Evolutionary conservation across 495 filamentous ascomycete species (phyloP), one percentile per base, ranked within the genome.

Genomic region (Acidiella bohemica): DNA sequence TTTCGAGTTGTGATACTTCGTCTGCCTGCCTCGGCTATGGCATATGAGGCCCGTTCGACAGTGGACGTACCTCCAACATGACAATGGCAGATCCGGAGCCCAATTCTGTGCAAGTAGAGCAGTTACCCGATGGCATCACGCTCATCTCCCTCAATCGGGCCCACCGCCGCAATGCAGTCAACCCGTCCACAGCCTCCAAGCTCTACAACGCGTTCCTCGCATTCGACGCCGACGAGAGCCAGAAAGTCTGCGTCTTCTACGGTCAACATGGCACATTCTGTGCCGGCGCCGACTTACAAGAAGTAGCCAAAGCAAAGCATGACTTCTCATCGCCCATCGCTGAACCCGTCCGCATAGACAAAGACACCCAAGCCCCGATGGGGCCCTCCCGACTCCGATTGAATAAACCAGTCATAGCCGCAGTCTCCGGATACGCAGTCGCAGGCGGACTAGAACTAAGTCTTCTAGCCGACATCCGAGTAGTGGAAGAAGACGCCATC

Each of bases 371-470:
- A 22, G 35, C 21, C 3, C 66, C 64, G 2, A 67, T 70, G 53
- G 64, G 65, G 1, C 67, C 67, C 3, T 66, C 66, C 3, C 45
- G 67, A 2, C 49, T 68, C 18, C 54, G 53, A 20, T 14, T 54
- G 8, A 38, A 29, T 5, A 54, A 54, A 31, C 67, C 65, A 0
- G 42, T 68, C 5, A 68, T 71, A 39, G 45, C 50, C 20, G 67
- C 65, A 5, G 53, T 68, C 1, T 39, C 61, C 2, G 67, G 67
- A n/a, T 62, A 66, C 31, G 67, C 66, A 0, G 66, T 69, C 3
- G 67, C 66, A 2, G 67, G 66, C 6, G 67, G 67, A 10, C 46
- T 69, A 1, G 67, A 69, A 36, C 51, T 71, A 9, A 60, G 57
- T 39, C 55, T 71, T 0, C 46, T 71, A 2, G 65, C 50, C 6